Base-by-base conservation (phyloP, 805 yeast species). In the Ogataea parapolymorpha region DNA sequence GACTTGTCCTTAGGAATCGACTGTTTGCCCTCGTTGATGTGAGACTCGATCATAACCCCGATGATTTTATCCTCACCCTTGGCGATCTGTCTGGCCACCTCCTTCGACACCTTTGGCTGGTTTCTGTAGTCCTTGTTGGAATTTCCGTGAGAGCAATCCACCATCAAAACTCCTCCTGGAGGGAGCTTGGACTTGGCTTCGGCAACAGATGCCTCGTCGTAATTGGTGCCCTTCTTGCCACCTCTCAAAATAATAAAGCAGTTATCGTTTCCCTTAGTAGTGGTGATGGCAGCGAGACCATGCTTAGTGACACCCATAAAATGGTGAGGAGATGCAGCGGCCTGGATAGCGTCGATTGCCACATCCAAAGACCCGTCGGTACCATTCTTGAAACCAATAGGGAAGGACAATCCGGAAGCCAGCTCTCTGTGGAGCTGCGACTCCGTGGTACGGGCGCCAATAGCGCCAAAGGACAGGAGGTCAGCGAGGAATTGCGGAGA, bases 401-500 rank as follows among this genome's bases (percentile, higher is more conserved):
- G 99, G 91, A 91, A 91, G n/a, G 96, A 86, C 47, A 93, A 74
- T 39, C 99, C 99, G 7, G 97, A 90, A 15, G 98, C 95, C 56
- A 91, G 79, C 70, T 91, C 99, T 69, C 99, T 83, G 72, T 91
- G 99, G 46, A 91, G 78, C 68, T 91, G 99, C 32, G 97, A 91
- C 71, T 91, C 99, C 35, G 99, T 91, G 44, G 99, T 91, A 73
- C 99, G 83, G 42, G 99, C 99, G 61, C 99, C 99, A 67, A 91
- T 90, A 46, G 99, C 99, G 59, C 99, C 99, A 53, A 91, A 80
- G 25, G 95, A 84, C 51, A 91, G 75, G 55, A 90, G 74, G 65
- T 93, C 99, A 18, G 91, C 82, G 53, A 91, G 75, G 75, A 77
- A 91, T 74, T 91, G 99, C 14, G 99, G 99, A 25, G 96, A 86